These are phyloP conservation scores for Botrytis porri DNA, from an alignment of 2,329 filamentous ascomycete genomes.

Conservation along the genomic window DNA sequence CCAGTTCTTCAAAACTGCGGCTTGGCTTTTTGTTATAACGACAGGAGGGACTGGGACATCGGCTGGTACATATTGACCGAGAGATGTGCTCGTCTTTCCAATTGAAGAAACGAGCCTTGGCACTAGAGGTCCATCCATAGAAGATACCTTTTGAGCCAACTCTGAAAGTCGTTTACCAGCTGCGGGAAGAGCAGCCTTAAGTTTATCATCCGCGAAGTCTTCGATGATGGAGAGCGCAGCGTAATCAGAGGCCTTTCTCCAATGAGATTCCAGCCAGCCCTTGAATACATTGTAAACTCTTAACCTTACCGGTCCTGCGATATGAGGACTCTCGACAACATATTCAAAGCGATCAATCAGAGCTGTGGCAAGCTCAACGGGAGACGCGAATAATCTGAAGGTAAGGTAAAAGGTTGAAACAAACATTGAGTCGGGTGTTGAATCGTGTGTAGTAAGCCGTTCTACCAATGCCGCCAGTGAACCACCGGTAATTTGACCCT, in stretches of 20 bases:
- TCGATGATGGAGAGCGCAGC: constrained; percentile 73
- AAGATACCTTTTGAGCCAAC: constrained; percentile 73
- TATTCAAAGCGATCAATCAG: constrained; percentile 94
- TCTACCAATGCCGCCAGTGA: constrained; percentile 90
- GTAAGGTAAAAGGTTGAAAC: constrained; percentile 95
- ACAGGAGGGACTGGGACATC: constrained; percentile 70
- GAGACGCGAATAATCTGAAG: constrained; percentile 88
- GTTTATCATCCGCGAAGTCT: constrained; percentile 72
- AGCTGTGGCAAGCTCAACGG: constrained; percentile 71
- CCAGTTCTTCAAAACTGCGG: constrained; percentile 68
- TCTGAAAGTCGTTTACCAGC: constrained; percentile 80
- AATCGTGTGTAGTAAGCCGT: constrained; percentile 86
- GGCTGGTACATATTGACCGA: constrained; percentile 65
- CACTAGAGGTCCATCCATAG: constrained; percentile 70
- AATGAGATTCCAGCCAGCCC: constrained; percentile 94
- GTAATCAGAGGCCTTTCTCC: constrained; percentile 78
- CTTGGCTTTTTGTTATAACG: constrained; percentile 71
- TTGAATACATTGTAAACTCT: constrained; percentile 97
- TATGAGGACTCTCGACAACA: constrained; percentile 71
- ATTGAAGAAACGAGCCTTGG: constrained; percentile 82
- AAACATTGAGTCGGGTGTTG: constrained; percentile 86
- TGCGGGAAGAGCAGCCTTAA: constrained; percentile 66
- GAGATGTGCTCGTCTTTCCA: constrained; percentile 79
- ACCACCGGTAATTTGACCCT: constrained; percentile 90
- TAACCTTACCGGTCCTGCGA: constrained; percentile 77